These are phyloP conservation scores for Pestalotiopsis sp. DNA, from an alignment of 2,329 filamentous ascomycete genomes.

Conservation along the genomic window DNA sequence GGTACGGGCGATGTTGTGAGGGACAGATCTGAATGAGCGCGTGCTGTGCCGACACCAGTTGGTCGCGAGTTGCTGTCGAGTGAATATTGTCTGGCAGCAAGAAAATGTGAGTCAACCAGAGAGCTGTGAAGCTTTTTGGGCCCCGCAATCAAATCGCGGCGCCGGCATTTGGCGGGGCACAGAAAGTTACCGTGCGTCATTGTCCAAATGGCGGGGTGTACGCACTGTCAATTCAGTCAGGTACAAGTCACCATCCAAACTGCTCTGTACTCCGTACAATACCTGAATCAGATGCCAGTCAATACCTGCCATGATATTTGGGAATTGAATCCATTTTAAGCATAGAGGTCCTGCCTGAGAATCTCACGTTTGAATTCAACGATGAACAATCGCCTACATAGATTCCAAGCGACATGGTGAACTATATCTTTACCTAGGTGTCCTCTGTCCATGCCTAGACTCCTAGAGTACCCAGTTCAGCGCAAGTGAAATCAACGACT, in stretches of 20 bases:
- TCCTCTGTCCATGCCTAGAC: too few species aligned
- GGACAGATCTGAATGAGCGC: not conserved
- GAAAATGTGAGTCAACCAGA: slow-evolving; percentile 8
- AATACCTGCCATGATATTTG: too few species aligned
- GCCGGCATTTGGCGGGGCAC: not conserved
- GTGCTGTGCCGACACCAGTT: not conserved
- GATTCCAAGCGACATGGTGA: too few species aligned
- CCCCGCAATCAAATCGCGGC: slow-evolving; percentile 3
- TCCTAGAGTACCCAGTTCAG: too few species aligned
- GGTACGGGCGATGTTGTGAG: not conserved
- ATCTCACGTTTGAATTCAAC: too few species aligned
- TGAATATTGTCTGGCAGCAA: not conserved
- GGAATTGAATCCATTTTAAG: too few species aligned
- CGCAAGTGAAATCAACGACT: too few species aligned
- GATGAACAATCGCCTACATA: too few species aligned
- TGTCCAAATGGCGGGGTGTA: not conserved
- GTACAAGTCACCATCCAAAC: not conserved
- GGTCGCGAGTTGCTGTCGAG: not conserved
- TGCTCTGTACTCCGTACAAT: too few species aligned
- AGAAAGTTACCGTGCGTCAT: not conserved
- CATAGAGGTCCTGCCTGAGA: too few species aligned
- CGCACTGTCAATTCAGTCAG: not conserved
- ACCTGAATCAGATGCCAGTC: too few species aligned
- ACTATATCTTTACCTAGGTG: too few species aligned
- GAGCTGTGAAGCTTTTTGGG: not conserved